Conservation (phyloP, 1,139 yeast species). For the Spencermartinsiella ligniputridi region DNA sequence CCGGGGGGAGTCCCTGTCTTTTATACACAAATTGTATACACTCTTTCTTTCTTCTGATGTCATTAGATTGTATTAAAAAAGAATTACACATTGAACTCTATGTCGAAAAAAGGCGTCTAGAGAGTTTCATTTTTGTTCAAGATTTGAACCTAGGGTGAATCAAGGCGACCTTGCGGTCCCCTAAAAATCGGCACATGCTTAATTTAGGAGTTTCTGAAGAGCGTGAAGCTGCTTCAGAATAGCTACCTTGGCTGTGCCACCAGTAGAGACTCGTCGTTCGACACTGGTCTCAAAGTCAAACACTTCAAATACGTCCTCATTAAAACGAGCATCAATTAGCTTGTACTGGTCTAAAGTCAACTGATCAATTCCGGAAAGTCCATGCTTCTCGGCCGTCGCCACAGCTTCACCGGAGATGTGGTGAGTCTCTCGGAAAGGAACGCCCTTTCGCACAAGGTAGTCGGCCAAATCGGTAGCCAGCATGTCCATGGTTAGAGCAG, state of each 20-base stretch:
- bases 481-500: slow-evolving; percentile 97
- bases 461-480: slow-evolving; percentile 98
- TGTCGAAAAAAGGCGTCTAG: too few species aligned
- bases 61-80: too few species aligned
- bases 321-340: slow-evolving; percentile 74
- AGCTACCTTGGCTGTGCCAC: slow-evolving; percentile 96
- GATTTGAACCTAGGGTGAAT: too few species aligned
- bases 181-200: background rate
- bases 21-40: too few species aligned
- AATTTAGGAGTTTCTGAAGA: slow-evolving; percentile 14
- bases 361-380: slow-evolving; percentile 73
- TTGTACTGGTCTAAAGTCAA: slow-evolving; percentile 73
- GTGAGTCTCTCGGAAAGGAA: slow-evolving; percentile 98
- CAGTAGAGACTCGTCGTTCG: slow-evolving; percentile 93
- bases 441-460: slow-evolving; percentile 94
- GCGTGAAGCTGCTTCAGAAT: slow-evolving; percentile 63
- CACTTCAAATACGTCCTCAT: slow-evolving; percentile 70
- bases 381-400: slow-evolving; percentile 74
- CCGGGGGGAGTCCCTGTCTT: too few species aligned
- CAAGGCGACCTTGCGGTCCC: background rate
- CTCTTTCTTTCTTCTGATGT: too few species aligned
- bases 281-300: slow-evolving; percentile 92
- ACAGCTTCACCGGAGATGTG: slow-evolving; percentile 98
- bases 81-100: too few species aligned
- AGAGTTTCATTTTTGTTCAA: too few species aligned